Evolutionary conservation across 2,329 filamentous ascomycete genomes (phyloP).

Genomic region (Corinectria fuckeliana): DNA sequence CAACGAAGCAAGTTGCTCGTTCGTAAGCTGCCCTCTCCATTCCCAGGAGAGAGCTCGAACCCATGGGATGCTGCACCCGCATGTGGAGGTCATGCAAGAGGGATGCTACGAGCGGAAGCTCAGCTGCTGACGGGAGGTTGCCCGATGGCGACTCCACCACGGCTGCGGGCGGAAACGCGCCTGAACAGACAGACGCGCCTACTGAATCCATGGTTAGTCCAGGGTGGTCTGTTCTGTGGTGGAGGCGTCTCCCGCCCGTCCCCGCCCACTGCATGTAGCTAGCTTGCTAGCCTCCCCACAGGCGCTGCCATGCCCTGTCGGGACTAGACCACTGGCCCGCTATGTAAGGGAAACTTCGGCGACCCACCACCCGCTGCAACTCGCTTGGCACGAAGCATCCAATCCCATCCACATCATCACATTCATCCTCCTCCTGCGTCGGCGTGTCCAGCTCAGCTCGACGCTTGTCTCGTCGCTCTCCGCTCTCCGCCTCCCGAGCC

Average conservation of each 20-base stretch:
- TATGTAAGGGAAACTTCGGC: background rate
- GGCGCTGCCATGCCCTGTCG: conserved; percentile 1
- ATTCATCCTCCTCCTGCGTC: conserved; percentile 6
- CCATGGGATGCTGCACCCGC: background rate
- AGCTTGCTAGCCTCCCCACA: conserved; percentile 7
- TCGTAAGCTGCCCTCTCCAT: too few relatives aligned
- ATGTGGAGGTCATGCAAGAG: too few relatives aligned
- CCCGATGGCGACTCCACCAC: background rate
- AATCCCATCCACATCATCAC: conserved; percentile 8
- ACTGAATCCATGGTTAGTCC: too few relatives aligned
- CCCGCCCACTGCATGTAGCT: background rate
- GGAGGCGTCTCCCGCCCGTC: background rate
- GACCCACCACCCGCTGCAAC: conserved; percentile 3
- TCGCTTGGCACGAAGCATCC: background rate
- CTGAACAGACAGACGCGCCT: conserved; percentile 14
- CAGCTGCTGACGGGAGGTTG: background rate
- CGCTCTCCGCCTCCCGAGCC: background rate
- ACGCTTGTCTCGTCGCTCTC: conserved; percentile 6
- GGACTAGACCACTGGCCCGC: background rate
- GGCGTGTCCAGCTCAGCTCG: background rate
- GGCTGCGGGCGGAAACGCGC: conserved; percentile 9
- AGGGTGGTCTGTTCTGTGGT: too few relatives aligned
- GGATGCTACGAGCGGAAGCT: too few relatives aligned
- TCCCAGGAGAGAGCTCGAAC: too few relatives aligned
- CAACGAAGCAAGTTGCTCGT: too few relatives aligned